Base-by-base conservation (phyloP, 805 yeast genomes). In the Yarrowia sp. region DNA sequence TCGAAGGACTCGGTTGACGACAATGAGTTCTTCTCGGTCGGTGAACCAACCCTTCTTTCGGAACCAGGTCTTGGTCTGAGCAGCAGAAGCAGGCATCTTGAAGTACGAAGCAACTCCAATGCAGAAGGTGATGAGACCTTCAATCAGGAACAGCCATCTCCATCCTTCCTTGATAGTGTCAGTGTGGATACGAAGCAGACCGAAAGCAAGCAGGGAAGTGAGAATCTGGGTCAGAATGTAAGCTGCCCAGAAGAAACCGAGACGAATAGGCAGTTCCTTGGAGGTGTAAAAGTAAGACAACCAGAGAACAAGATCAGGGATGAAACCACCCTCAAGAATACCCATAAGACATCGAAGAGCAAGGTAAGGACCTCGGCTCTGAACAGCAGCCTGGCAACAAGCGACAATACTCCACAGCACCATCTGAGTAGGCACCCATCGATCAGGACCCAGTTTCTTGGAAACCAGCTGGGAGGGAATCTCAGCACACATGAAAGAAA, bases 381-480 rank as follows among this genome's bases (percentile, higher is more conserved):
- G 74, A 65, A 86, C 73, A 15, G 76, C 77, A 47, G 80, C 80
- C 71, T 86, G 90, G 50, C 76, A 74, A 47, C 83, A 74, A 3
- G 87, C 82, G 9, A 85, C 86, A 9, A 82, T 66, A 63, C 85
- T 80, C 90, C 90, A 86, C 1, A 79, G 66, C 22, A 76, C 69
- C 73, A 86, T 79, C 71, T 86, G 89, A 42, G 79, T 76, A 5
- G 90, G 90, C 67, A 86, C 81, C 83, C 88, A 86, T 45, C 80
- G 69, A 69, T 86, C 90, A 4, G 89, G 84, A 10, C 92, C 92
- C 22, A 87, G 65, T 53, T 78, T 80, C 71, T 87, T 86, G 13
- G 88, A 83, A 50, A 87, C 75, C 68, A 87, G 76, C 71, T 87
- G 90, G 3, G 90, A 86, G 0, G 91, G 92, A 9, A 87, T 74